Conservation (phyloP, 345 rosid species). For the Eucalyptus cloeziana region DNA sequence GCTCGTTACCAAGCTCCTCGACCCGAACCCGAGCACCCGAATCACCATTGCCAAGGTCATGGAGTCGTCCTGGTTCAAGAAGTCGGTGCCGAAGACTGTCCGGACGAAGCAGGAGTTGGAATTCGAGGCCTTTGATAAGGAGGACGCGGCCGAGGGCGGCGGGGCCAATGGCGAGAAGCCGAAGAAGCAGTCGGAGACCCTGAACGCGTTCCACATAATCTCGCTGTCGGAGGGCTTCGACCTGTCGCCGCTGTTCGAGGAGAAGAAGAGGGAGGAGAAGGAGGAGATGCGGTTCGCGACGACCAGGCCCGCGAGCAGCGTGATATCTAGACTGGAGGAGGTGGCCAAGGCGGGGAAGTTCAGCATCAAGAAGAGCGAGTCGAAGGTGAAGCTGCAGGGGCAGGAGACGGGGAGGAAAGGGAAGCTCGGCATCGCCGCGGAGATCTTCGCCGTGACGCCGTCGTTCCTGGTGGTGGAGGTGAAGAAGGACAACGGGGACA, state of each 20-base stretch:
- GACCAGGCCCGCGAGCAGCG: conserved; percentile 69
- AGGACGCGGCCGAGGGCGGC: neutral
- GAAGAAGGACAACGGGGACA: conserved; percentile 84
- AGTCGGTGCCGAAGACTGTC: conserved; percentile 15
- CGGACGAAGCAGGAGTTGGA: conserved; percentile 9
- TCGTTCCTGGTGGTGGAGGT: conserved; percentile 75
- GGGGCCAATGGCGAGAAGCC: conserved; percentile 2
- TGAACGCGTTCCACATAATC: conserved; percentile 86
- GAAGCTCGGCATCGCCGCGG: conserved; percentile 64
- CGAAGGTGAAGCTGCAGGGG: conserved; percentile 65
- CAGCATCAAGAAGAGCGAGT: conserved; percentile 60
- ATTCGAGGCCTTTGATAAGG: conserved; percentile 6
- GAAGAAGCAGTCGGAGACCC: conserved; percentile 37
- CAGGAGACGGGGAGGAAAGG: conserved; percentile 80
- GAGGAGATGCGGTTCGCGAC: conserved; percentile 81
- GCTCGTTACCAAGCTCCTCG: conserved; percentile 69
- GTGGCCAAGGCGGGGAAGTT: conserved; percentile 56
- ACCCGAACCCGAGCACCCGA: conserved; percentile 66
- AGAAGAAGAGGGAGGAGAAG: conserved; percentile 74
- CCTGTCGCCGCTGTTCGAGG: conserved; percentile 78
- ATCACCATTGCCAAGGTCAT: conserved; percentile 39
- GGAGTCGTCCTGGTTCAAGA: conserved; percentile 80
- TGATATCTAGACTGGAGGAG: conserved; percentile 71
- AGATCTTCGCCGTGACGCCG: conserved; percentile 69
- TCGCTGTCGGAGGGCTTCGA: conserved; percentile 84